Percentiles rank a stretch among this genome's conserved stretches.
These are phyloP conservation scores for Vitis rupestris DNA, from an alignment of 164 flowering plant genomes.

Conservation along the genomic window DNA sequence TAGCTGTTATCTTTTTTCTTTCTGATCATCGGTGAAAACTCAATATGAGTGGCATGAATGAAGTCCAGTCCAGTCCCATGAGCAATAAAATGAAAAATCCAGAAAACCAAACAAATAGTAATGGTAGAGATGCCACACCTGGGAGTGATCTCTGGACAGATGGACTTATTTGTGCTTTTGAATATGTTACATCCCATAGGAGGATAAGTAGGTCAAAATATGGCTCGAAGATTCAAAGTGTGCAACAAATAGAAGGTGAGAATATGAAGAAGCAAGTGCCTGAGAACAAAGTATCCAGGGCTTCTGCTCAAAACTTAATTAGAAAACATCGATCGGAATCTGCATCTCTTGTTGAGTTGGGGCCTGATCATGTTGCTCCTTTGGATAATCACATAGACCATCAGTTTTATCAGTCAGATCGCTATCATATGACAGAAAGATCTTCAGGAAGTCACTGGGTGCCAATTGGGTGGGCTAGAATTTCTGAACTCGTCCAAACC, in stretches of 20 bases:
- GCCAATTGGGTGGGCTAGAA: conserved; percentile 94
- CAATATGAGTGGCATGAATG: conserved; percentile 6
- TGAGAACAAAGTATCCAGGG: conserved; percentile 17
- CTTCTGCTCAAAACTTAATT: conserved; percentile 17
- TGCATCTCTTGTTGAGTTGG: conserved; percentile 21
- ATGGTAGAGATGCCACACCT: conserved; percentile 38
- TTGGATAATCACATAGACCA: conserved; percentile 27
- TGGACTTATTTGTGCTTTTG: conserved; percentile 95
- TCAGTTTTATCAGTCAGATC: conserved; percentile 19
- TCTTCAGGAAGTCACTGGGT: conserved; percentile 59
- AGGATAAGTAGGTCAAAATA: conserved; percentile 30
- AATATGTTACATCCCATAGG: conserved; percentile 47
- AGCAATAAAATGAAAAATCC: conserved; percentile 30
- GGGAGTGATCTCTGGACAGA: conserved; percentile 84
- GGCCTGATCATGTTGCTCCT: conserved; percentile 15
- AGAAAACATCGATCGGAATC: conserved; percentile 22
- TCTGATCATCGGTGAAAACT: conserved; percentile 2
- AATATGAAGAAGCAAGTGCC: conserved; percentile 16
- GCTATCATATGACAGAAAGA: conserved; percentile 22
- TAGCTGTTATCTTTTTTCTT: background rate
- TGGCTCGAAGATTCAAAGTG: conserved; percentile 19
- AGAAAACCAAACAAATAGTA: conserved; percentile 30
- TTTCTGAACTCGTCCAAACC: conserved; percentile 68
- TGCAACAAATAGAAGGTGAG: conserved; percentile 19
- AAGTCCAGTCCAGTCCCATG: background rate